Base-by-base conservation (phyloP, 495 filamentous ascomycete genomes). In the Xanthoparmelia taractica region DNA sequence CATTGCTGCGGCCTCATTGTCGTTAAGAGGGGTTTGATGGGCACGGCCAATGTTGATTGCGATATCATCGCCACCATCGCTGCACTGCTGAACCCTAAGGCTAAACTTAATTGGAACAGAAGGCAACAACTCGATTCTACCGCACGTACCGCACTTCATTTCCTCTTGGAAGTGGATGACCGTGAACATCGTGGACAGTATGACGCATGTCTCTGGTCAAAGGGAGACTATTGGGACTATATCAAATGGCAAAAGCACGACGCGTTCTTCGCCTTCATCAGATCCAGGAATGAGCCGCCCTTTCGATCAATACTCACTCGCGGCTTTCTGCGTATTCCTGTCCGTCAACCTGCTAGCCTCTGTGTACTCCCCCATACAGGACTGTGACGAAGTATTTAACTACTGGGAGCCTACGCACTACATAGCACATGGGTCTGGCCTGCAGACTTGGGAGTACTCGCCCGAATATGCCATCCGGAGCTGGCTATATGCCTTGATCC, bases 371-470 rank as follows among this genome's bases (percentile, higher is more conserved):
- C 96, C 95, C 0, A 97, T 99, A 68, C 93, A 96, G 69, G 95
- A 99, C 74, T 99, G 95, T 71, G 95, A 99, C 71, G 95, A 99
- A 77, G 91, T 93, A 6, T 99, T 96, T 80, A 99, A 99, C 70
- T 99, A 95, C 77, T 99, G 95, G 95, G 95, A 99, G 69, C 94
- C 95, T 2, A 85, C 91, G 0, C 95, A 99, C 75, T 99, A 97
- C 73, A 82, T 99, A 36, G 85, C 84, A 64, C 91, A 96, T 78
- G 89, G 90, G 70, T 92, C 93, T 71, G 95, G 95, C 36, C 77
- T 97, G 40, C 90, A 99, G 75, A 99, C 95, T 20, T 99, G 95
- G 95, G 95, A 99, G 73, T 99, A 97, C 75, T 96, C 93, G 0
- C 95, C 95, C 2, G 87, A 92, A 56, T 97, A 90, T 73, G 90